Base-by-base conservation (phyloP, 192 early-diverging fungal genomes). In the Cetraspora pellucida region DNA sequence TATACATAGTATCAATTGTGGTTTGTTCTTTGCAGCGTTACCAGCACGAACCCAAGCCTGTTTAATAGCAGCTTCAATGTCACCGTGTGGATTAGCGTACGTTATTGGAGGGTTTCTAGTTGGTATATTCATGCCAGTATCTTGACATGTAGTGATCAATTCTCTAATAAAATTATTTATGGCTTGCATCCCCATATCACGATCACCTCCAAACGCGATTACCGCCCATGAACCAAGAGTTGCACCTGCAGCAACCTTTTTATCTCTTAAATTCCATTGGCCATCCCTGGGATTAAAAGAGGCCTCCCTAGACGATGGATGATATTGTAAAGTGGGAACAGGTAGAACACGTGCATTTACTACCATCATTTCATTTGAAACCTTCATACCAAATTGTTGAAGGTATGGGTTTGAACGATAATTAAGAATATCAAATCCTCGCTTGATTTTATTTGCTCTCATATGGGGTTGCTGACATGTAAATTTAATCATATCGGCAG, bases 191-290 rank as follows among this genome's bases (percentile, higher is more conserved):
- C 85, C 85, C 8, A 92, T 78, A 9, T 89, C 82, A 14, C 82
- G 76, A 37, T 86, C 86, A 52, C 84, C 75, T 16, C 87, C 93
- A 74, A 98, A 92, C 27, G 91, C 89, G 9, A 96, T 86, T 7
- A 98, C 92, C 11, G 84, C 85, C 94, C 94, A 95, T 31, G 91
- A 91, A 21, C 87, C 84, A 46, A 97, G 88, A 21, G 87, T 89
- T 1, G 88, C 90, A 44, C 94, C 95, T 7, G 89, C 83, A 5
- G 89, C 86, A 9, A 97, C 93, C 69, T 87, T 88, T 82, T 92
- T 93, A 77, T 92, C 93, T 61, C 88, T 89, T 70, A 97, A 83
- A 75, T 96, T 95, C 96, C 96, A 97, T 19, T 91, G 89, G 30
- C 96, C 95, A 77, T 85, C 87, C 10, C 83, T 81, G 9, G 92